phyloP scores from a whole-genome alignment of 768 basidiomycete species.

The Tephrocybe sp. region DNA sequence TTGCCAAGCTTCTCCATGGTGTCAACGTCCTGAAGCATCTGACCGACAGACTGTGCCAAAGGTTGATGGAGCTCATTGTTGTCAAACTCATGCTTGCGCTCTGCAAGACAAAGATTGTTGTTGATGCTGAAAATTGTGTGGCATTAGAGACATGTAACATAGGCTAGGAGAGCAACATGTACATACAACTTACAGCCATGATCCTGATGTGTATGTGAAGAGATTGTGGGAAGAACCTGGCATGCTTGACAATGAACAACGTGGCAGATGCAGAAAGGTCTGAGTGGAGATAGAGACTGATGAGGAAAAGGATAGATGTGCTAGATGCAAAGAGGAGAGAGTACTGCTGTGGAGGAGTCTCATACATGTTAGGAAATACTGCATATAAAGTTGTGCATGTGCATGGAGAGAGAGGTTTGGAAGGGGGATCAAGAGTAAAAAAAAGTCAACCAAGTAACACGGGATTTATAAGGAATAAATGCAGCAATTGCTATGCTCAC shows the following conservation, averaged over 20 bases:
- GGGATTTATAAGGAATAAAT: no score
- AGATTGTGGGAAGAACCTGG: constrained; percentile 21
- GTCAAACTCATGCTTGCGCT: constrained; percentile 9
- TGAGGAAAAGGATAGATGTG: constrained; percentile 12
- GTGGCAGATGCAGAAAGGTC: constrained; percentile 17
- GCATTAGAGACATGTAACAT: constrained; percentile 20
- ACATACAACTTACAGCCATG: constrained; percentile 28
- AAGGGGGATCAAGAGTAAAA: no score
- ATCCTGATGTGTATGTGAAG: constrained; percentile 30
- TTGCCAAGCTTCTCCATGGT: constrained; percentile 2
- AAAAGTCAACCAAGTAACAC: no score
- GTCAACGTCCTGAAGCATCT: not conserved
- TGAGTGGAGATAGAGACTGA: constrained; percentile 19
- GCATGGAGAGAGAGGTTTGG: no score
- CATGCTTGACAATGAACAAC: constrained; percentile 25
- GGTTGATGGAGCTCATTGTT: constrained; percentile 9
- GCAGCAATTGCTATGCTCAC: no score
- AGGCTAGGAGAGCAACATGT: constrained; percentile 17
- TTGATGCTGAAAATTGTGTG: constrained; percentile 22
- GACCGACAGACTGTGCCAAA: constrained; percentile 11
- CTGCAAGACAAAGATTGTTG: constrained; percentile 15
- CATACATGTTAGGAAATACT: no score
- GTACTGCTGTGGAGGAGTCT: constrained; percentile 8
- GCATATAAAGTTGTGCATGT: no score
- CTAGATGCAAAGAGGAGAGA: constrained; percentile 22